A percentile compares a stretch with the other conserved stretches of the same genome.
Conservation (phyloP, 2,329 filamentous ascomycete species). For the Neofusicoccum parvum region DNA sequence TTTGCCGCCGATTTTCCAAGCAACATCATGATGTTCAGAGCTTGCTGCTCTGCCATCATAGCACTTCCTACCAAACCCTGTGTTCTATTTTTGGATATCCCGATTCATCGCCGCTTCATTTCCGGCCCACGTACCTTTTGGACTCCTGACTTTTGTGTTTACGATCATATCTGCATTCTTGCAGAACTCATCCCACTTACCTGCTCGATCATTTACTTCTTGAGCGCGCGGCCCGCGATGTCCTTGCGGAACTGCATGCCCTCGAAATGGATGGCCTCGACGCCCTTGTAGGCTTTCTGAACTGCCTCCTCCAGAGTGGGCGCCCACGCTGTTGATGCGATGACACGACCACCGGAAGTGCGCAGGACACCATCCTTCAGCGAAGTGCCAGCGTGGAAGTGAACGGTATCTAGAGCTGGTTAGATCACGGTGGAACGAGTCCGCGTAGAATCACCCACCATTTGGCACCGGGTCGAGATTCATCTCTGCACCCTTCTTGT, state of each 20-base stretch:
- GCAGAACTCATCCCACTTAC: constrained; percentile 4
- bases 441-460: constrained; percentile 31
- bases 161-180: neutral
- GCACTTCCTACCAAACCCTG: neutral
- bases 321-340: constrained; percentile 83
- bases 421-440: neutral
- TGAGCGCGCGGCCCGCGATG: constrained; percentile 66
- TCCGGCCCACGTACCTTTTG: constrained; percentile 15
- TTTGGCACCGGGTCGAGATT: constrained; percentile 56
- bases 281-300: constrained; percentile 81
- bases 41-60: neutral
- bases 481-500: constrained; percentile 75
- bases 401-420: constrained; percentile 54
- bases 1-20: neutral
- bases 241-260: constrained; percentile 92
- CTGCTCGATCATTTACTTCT: constrained; percentile 21
- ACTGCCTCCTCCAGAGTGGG: constrained; percentile 79
- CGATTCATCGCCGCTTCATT: neutral
- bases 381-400: constrained; percentile 92
- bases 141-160: constrained; percentile 12
- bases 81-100: constrained; percentile 18
- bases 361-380: constrained; percentile 63
- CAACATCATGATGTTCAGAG: no score
- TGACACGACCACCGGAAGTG: constrained; percentile 86
- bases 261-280: constrained; percentile 78